A percentile compares a stretch with the other conserved stretches of the same genome.
Evolutionary conservation across 495 filamentous ascomycete species (phyloP).

Genomic region (Geoglossum glabrum): DNA sequence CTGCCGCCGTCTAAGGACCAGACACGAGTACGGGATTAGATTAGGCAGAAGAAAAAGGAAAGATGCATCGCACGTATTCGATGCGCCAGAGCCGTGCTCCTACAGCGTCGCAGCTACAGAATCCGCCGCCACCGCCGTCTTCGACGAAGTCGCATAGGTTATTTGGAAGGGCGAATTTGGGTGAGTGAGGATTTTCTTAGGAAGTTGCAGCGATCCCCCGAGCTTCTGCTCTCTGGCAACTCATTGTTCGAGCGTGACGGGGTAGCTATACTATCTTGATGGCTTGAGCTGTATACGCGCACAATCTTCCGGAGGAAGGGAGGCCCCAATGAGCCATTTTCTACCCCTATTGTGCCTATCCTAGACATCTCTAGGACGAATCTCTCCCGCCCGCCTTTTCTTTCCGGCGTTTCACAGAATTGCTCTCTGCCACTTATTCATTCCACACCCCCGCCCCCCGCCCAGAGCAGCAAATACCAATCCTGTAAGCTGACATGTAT

Average conservation of each 20-base stretch:
- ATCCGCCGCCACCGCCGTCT: constrained; percentile 79
- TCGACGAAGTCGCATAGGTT: constrained; percentile 75
- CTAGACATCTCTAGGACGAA: too few species aligned
- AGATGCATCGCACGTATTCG: constrained; percentile 95
- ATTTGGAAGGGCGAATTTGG: constrained; percentile 68
- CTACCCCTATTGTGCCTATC: too few species aligned
- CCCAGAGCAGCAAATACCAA: not conserved
- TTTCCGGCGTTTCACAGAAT: too few species aligned
- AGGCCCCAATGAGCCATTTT: too few species aligned
- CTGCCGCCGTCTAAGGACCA: not conserved
- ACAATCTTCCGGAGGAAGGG: too few species aligned
- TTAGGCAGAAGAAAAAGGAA: not conserved
- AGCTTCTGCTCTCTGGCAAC: not conserved
- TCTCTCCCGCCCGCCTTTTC: too few species aligned
- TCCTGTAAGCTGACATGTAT: not conserved
- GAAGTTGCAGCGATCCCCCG: too few species aligned
- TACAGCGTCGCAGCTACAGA: constrained; percentile 75
- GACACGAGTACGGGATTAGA: not conserved
- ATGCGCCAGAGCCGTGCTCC: constrained; percentile 94
- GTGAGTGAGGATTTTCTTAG: constrained; percentile 37
- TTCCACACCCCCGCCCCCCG: not conserved
- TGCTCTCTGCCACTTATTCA: not conserved
- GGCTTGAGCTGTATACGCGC: too few species aligned
- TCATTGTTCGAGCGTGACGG: not conserved
- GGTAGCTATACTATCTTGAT: too few species aligned